phyloP scores from a whole-genome alignment of 108 stramenopile species.

The Nitzschia putrida region DNA sequence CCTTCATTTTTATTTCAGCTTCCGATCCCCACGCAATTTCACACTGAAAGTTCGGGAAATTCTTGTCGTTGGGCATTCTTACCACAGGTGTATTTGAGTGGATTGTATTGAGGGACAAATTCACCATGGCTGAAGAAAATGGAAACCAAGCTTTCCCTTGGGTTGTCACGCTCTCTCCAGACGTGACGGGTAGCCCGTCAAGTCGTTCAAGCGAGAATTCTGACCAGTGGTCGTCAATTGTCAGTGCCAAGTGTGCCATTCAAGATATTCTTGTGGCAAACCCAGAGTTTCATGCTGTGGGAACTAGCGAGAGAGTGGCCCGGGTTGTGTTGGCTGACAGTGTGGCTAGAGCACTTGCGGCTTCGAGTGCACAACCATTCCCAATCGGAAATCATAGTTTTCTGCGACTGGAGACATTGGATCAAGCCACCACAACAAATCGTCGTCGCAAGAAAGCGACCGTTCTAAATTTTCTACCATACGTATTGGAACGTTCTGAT shows the following conservation, averaged over 20 bases:
- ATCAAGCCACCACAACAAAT: constrained; percentile 29
- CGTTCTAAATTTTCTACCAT: constrained; percentile 38
- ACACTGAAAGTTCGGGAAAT: no score
- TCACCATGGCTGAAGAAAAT: no score
- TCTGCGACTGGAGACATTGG: constrained; percentile 41
- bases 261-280: not conserved
- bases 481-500: constrained; percentile 76
- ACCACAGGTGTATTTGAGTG: no score
- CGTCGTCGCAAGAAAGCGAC: constrained; percentile 16
- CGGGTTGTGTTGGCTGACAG: constrained; percentile 35
- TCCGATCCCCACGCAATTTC: no score
- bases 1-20: no score
- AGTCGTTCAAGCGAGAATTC: not conserved
- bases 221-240: constrained; percentile 6
- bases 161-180: constrained; percentile 9
- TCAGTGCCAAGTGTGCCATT: not conserved
- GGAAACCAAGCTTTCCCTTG: not conserved
- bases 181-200: not conserved
- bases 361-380: not conserved
- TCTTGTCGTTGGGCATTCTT: no score
- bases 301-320: constrained; percentile 12
- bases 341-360: constrained; percentile 26
- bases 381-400: no score
- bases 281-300: not conserved
- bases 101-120: no score